Base-by-base conservation (phyloP, 2,329 filamentous ascomycete genomes). In the Trichoderma sp. region DNA sequence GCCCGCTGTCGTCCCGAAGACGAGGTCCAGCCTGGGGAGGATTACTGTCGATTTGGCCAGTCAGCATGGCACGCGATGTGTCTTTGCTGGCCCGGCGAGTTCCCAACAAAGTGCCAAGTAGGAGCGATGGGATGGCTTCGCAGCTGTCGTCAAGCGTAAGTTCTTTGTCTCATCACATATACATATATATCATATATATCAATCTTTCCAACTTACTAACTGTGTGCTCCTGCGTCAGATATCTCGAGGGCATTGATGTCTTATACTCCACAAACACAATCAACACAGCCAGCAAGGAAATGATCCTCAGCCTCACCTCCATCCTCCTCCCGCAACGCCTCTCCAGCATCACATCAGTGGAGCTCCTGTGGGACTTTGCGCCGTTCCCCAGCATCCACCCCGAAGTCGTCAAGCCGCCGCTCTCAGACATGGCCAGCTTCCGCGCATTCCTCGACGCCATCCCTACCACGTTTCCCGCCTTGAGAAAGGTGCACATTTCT, bases 121-220 rank as follows among this genome's bases (percentile, higher is more conserved):
- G 80, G 79, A 0, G 74, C 74, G 0, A 74, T 80, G 74, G 79
- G 77, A 3, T 81, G 79, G 78, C 74, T 81, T 1, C 72, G 76
- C 2, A 72, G 74, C 13, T 81, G 79, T 63, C 75, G 76, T 15
- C 76, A 79, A 72, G 79, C 80, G 75, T 78, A 65, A 55, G 74
- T 53, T 30, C 28, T 39, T 11, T 63, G 1, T 39, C 13, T 34
- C 20, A 30, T 28, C 26, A 26, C 30, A 57, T n/a, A 57, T 26
- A n/a, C 9, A 28, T n/a, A 30, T 57, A 4, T 30, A 17, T 57
- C 53, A 30, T 12, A 11, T 17, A 39, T 65, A 23, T 32, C 59
- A 63, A 15, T 8, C 3, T 12, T 43, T 43, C 20, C 23, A 2
- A 2, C 3, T 36, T 61, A 32, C 26, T 63, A 43, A 65, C 39